Conservation (phyloP, 768 basidiomycete genomes). For the Trametes gibbosa region DNA sequence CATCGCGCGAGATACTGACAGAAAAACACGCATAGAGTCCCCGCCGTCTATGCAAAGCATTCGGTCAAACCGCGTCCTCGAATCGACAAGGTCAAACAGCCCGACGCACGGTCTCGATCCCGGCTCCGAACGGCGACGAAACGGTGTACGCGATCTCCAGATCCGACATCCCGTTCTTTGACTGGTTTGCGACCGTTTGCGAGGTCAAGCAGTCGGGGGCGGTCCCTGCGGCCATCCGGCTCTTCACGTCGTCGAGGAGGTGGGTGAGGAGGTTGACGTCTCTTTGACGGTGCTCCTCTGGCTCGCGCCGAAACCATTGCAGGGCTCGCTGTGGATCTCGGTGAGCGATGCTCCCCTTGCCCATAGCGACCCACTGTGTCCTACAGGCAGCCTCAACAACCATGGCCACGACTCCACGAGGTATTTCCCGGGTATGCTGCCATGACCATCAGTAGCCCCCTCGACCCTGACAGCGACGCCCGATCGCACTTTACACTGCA, state of each 20-base stretch:
- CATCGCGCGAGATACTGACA: background rate
- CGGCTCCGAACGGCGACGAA: slow-evolving; percentile 46
- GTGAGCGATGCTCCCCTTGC: background rate
- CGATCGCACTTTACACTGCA: slow-evolving; percentile 35
- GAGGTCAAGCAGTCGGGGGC: slow-evolving; percentile 40
- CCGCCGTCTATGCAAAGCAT: slow-evolving; percentile 5
- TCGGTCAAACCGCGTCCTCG: background rate
- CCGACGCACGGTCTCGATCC: slow-evolving; percentile 40
- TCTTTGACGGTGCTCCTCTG: slow-evolving; percentile 36
- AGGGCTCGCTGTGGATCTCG: slow-evolving; percentile 28
- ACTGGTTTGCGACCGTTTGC: slow-evolving; percentile 35
- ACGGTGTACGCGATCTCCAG: slow-evolving; percentile 45
- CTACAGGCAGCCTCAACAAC: slow-evolving; percentile 43
- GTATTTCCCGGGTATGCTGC: slow-evolving; percentile 48
- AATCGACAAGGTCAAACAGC: too few relatives aligned
- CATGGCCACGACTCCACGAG: slow-evolving; percentile 48
- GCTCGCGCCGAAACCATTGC: slow-evolving; percentile 45
- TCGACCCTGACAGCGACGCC: background rate
- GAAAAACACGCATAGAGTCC: slow-evolving; percentile 15
- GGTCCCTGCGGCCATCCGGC: slow-evolving; percentile 39
- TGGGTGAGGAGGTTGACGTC: slow-evolving; percentile 41
- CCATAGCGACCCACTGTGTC: too few relatives aligned
- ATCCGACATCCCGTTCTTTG: slow-evolving; percentile 39
- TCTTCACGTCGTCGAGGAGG: slow-evolving; percentile 42
- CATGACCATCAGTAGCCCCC: background rate